phyloP scores from a whole-genome alignment of 768 basidiomycete genomes.

The Calocybe gangraenosa region DNA sequence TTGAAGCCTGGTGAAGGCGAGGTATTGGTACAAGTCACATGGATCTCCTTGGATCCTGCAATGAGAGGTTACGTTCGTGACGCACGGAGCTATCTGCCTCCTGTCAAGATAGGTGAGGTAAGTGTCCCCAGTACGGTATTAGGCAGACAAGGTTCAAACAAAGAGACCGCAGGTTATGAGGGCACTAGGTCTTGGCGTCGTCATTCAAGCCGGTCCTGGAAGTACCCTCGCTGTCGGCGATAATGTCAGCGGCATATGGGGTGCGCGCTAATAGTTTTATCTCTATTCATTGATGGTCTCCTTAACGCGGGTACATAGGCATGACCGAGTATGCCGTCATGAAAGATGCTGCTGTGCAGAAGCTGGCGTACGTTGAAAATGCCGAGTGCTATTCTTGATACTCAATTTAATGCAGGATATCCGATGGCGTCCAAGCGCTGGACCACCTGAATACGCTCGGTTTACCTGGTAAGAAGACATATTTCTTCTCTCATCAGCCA shows the following conservation, averaged over 20 bases:
- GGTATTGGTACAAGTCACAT: slow-evolving; percentile 75
- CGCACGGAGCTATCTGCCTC: slow-evolving; percentile 64
- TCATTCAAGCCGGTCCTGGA: slow-evolving; percentile 54
- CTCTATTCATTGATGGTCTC: background rate
- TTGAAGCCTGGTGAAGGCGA: slow-evolving; percentile 50
- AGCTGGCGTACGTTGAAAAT: slow-evolving; percentile 48
- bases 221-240: slow-evolving; percentile 62
- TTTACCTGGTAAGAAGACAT: slow-evolving; percentile 44
- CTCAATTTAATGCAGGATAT: slow-evolving; percentile 34
- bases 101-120: slow-evolving; percentile 66
- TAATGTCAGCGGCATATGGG: slow-evolving; percentile 55
- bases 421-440: slow-evolving; percentile 56
- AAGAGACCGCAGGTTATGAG: slow-evolving; percentile 58
- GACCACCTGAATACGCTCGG: slow-evolving; percentile 86
- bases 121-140: background rate
- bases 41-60: slow-evolving; percentile 81
- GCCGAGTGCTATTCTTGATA: background rate
- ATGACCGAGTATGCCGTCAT: slow-evolving; percentile 76
- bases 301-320: slow-evolving; percentile 34
- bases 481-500: background rate
- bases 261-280: slow-evolving; percentile 35
- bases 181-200: slow-evolving; percentile 59
- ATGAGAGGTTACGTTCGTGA: slow-evolving; percentile 85
- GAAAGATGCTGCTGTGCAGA: slow-evolving; percentile 45
- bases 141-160: background rate